Percentiles rank a stretch among this genome's conserved stretches.
Evolutionary conservation across 495 filamentous ascomycete species (phyloP).

Genomic region (Cryomyces antarcticus): DNA sequence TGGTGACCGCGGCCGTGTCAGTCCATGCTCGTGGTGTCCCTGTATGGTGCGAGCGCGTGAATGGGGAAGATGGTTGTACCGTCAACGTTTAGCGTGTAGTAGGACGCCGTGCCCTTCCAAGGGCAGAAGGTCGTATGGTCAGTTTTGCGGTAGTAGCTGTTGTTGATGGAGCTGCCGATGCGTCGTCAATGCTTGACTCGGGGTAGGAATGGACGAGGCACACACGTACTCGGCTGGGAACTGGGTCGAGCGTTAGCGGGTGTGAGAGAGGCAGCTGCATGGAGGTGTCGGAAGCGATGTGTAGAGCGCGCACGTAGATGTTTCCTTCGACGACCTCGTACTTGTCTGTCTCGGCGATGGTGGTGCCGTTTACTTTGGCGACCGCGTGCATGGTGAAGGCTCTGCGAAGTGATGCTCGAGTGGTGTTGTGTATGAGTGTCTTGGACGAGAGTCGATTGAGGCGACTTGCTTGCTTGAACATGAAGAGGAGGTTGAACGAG

Average conservation of each 20-base stretch:
- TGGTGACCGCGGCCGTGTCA: background rate
- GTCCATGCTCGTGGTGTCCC: background rate
- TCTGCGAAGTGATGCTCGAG: too few relatives aligned
- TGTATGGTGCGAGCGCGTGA: background rate
- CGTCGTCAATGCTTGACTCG: conserved; percentile 7
- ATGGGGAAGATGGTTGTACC: background rate
- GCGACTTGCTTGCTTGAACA: too few relatives aligned
- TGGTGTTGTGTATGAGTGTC: too few relatives aligned
- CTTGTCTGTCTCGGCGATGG: conserved; percentile 37
- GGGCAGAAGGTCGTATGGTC: conserved; percentile 34
- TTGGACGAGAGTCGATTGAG: too few relatives aligned
- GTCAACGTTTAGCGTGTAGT: conserved; percentile 35
- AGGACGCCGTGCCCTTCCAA: conserved; percentile 52
- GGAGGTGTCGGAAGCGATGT: too few relatives aligned
- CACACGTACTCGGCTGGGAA: conserved; percentile 18
- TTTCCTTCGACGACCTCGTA: conserved; percentile 55
- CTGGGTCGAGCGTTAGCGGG: too few relatives aligned
- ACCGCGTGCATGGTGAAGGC: conserved; percentile 17
- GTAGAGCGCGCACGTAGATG: conserved; percentile 25
- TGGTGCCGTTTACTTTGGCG: conserved; percentile 34
- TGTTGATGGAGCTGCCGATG: conserved; percentile 24
- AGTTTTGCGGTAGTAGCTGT: conserved; percentile 26
- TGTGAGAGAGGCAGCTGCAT: too few relatives aligned
- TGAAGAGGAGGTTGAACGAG: too few relatives aligned
- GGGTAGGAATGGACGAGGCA: conserved; percentile 1